Percentiles rank a stretch among this genome's conserved stretches.
Conservation (phyloP, 1,284 basidiomycete genomes). For the Tilletiaria anomala region DNA sequence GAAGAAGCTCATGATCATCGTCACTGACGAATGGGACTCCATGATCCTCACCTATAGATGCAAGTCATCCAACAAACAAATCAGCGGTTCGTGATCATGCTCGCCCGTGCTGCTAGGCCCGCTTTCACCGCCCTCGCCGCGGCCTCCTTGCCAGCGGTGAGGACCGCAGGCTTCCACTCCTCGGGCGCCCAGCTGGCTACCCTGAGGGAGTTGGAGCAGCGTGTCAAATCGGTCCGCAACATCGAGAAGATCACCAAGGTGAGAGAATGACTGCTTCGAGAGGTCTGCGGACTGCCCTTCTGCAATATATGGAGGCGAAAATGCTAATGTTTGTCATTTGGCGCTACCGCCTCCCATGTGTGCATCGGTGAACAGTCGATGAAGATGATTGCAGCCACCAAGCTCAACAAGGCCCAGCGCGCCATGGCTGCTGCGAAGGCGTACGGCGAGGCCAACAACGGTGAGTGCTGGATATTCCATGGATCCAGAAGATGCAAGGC, state of each 20-base stretch:
- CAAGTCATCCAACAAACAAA: no score
- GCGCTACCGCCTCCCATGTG: no score
- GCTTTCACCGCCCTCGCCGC: no score
- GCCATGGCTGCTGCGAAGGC: conserved; percentile 87
- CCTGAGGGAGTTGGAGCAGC: conserved; percentile 87
- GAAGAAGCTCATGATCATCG: no score
- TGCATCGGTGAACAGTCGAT: no score
- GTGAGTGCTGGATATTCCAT: conserved; percentile 42
- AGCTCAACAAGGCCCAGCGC: conserved; percentile 73
- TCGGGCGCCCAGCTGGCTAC: conserved; percentile 76
- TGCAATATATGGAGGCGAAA: no score
- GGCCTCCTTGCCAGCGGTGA: conserved; percentile 4
- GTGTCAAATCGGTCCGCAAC: conserved; percentile 86
- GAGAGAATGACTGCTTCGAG: conserved; percentile 60
- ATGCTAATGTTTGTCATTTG: no score
- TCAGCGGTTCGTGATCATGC: no score
- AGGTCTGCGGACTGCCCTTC: not conserved
- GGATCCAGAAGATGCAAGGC: not conserved
- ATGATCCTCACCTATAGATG: no score
- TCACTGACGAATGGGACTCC: no score
- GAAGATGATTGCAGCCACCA: conserved; percentile 92
- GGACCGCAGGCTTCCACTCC: conserved; percentile 34
- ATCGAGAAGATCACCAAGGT: conserved; percentile 99
- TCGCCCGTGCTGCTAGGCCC: no score
- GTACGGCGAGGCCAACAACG: conserved; percentile 85